Percentiles rank a stretch among this genome's conserved stretches.
Conservation (phyloP, 139 green algal species). For the Parachlorella kessleri region DNA sequence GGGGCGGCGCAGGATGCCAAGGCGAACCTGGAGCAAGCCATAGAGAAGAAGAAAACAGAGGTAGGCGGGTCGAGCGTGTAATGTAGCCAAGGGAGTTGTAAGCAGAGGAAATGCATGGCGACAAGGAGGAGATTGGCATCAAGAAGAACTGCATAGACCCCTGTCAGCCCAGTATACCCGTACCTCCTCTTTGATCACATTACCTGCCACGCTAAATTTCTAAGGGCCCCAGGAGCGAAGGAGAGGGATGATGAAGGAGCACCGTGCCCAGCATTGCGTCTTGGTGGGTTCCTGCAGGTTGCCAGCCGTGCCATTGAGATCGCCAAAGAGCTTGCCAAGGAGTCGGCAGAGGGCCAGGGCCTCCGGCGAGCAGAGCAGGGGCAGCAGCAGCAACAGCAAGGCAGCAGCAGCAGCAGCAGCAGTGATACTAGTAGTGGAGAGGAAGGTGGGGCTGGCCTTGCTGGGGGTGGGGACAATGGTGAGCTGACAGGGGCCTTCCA, state of each 20-base stretch:
- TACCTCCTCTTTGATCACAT: no score
- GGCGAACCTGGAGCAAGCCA: conserved; percentile 27
- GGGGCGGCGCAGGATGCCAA: conserved; percentile 33
- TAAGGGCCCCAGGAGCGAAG: no score
- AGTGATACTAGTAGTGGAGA: neutral
- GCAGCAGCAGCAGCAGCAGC: conserved; percentile 6
- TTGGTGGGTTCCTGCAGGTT: no score
- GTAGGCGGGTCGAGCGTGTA: neutral
- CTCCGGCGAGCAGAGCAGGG: neutral
- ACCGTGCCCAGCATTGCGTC: no score
- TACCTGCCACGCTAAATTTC: no score
- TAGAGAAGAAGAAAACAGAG: conserved; percentile 39
- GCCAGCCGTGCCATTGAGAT: conserved; percentile 47
- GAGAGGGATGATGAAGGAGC: no score
- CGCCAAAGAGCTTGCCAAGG: conserved; percentile 37
- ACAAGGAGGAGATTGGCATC: neutral
- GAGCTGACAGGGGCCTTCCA: no score
- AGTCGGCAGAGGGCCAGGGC: neutral
- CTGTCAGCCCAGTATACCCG: no score
- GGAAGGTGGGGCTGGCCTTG: no score
- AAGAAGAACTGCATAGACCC: no score
- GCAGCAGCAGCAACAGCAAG: neutral
- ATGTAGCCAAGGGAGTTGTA: neutral
- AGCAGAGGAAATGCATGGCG: no score
- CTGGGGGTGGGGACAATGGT: no score